Conservation (phyloP, 176 grass and related monocot species). For the Oropetium thomaeum region DNA sequence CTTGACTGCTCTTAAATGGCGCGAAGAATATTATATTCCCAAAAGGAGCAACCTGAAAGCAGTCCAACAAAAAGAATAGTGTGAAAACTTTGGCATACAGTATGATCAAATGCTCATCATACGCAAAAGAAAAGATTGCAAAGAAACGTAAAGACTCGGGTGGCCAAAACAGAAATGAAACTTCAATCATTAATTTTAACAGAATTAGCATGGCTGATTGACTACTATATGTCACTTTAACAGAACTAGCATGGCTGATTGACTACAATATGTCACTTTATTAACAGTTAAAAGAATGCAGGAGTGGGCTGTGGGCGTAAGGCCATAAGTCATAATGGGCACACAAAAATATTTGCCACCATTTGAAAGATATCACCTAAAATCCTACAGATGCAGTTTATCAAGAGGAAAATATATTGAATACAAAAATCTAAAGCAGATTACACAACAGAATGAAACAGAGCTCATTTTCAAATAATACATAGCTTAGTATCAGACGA, state of each 20-base stretch:
- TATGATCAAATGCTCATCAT: not conserved
- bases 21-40: slow-evolving; percentile 8
- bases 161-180: not conserved
- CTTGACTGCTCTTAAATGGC: slow-evolving; percentile 36
- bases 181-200: not conserved
- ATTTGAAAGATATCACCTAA: not conserved
- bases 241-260: not conserved
- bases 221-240: not conserved
- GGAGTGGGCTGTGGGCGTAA: no score
- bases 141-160: not conserved
- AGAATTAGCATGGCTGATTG: not conserved
- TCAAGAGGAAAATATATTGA: not conserved
- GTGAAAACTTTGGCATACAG: not conserved
- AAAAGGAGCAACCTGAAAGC: not conserved
- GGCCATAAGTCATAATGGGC: not conserved
- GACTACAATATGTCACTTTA: not conserved
- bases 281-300: no score
- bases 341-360: not conserved
- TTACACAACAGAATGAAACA: not conserved
- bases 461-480: not conserved
- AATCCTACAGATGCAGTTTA: not conserved
- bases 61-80: not conserved
- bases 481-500: not conserved
- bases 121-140: not conserved
- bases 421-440: not conserved